A percentile compares a stretch with the other conserved stretches of the same genome.
Conservation (phyloP, 2,329 filamentous ascomycete species). For the Aureobasidium vineae region DNA sequence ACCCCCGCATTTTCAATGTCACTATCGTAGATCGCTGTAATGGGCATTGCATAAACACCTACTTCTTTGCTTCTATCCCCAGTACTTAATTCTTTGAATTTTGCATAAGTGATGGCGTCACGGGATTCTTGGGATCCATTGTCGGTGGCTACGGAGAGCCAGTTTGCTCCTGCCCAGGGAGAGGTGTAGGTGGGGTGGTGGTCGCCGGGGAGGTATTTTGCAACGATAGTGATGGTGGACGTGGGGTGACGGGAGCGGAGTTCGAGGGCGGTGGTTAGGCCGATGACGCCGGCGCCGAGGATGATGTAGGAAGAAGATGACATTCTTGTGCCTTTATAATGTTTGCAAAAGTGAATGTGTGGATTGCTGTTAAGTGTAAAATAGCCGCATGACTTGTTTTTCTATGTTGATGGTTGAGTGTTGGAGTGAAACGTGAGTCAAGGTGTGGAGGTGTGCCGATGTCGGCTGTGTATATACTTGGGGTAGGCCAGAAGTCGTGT, state of each 20-base stretch:
- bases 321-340: background rate
- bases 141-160: conserved; percentile 62
- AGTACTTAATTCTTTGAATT: background rate
- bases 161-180: conserved; percentile 80
- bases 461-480: background rate
- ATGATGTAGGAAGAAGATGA: conserved; percentile 39
- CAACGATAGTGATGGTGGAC: conserved; percentile 63
- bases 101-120: background rate
- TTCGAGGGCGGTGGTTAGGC: conserved; percentile 60
- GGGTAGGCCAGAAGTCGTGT: background rate
- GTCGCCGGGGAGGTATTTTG: conserved; percentile 85
- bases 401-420: background rate
- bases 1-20: conserved; percentile 6
- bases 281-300: conserved; percentile 56
- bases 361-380: background rate
- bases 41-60: conserved; percentile 9
- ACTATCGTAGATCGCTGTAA: conserved; percentile 11
- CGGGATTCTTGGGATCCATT: conserved; percentile 19
- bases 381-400: conserved; percentile 3
- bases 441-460: background rate
- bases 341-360: background rate
- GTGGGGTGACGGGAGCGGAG: conserved; percentile 41
- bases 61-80: background rate
- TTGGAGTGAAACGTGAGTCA: background rate
- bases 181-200: conserved; percentile 83